Conservation (phyloP, 331 rosid species). For the Cydonia oblonga region DNA sequence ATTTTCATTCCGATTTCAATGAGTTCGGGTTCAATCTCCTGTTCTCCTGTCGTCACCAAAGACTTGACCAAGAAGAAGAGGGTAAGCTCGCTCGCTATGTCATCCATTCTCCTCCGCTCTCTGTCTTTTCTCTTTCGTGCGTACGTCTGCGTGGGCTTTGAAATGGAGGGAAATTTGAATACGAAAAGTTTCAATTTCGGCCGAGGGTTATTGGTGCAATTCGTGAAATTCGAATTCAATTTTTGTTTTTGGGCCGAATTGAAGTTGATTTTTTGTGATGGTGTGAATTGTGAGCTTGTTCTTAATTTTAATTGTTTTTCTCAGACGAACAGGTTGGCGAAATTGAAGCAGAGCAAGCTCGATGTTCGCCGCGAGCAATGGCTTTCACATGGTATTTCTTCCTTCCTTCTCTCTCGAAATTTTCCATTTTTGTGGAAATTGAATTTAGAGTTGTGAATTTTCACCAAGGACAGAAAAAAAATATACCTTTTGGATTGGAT, state of each 20-base stretch:
- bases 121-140: background rate
- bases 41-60: slow-evolving; percentile 20
- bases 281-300: background rate
- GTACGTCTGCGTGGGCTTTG: background rate
- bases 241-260: background rate
- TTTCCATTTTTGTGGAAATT: background rate
- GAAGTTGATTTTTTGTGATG: background rate
- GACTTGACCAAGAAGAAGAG: slow-evolving; percentile 43
- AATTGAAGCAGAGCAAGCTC: slow-evolving; percentile 59
- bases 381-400: slow-evolving; percentile 45
- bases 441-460: too few relatives aligned
- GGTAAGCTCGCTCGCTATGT: slow-evolving; percentile 14
- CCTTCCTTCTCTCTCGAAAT: background rate
- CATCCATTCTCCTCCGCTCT: background rate
- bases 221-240: background rate
- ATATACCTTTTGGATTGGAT: background rate
- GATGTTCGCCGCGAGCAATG: slow-evolving; percentile 65
- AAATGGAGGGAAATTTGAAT: background rate
- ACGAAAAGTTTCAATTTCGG: background rate
- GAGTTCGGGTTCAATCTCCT: slow-evolving; percentile 28
- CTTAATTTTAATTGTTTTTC: background rate
- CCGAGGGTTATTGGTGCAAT: slow-evolving; percentile 14
- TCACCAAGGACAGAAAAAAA: background rate
- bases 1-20: slow-evolving; percentile 10
- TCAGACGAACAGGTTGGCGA: slow-evolving; percentile 22